Evolutionary conservation across 371 early-diverging fungal genomes (phyloP).

Genomic region (Entomophthora muscae): DNA sequence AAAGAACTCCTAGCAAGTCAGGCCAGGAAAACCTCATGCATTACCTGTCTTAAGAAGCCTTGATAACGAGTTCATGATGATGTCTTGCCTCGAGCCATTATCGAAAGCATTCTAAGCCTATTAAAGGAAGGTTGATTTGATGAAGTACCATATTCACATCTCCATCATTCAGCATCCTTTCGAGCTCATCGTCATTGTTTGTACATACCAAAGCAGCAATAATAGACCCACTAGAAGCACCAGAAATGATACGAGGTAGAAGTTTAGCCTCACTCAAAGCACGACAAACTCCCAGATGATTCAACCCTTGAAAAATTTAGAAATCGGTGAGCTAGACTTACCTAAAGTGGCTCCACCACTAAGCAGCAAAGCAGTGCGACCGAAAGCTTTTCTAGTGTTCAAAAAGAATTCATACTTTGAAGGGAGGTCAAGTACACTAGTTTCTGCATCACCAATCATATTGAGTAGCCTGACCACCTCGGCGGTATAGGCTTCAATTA

Average conservation of each 20-base stretch:
- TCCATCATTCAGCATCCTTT: background rate
- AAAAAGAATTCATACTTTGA: conserved; percentile 66
- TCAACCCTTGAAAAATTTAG: conserved; percentile 22
- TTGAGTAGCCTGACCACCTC: conserved; percentile 57
- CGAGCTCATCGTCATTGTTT: conserved; percentile 59
- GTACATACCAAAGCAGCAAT: conserved; percentile 76
- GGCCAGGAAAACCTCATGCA: background rate
- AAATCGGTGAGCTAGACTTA: conserved; percentile 11
- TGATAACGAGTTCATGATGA: conserved; percentile 21
- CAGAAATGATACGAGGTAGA: conserved; percentile 75
- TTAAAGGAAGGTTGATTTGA: background rate
- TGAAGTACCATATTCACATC: background rate
- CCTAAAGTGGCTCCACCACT: conserved; percentile 84
- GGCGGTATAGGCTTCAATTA: conserved; percentile 66
- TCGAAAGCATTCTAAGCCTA: conserved; percentile 25
- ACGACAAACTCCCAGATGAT: conserved; percentile 69
- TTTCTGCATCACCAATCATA: conserved; percentile 42
- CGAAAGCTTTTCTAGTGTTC: conserved; percentile 65
- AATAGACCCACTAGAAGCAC: conserved; percentile 76
- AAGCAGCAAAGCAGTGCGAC: conserved; percentile 72
- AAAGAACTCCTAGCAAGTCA: conserved; percentile 27
- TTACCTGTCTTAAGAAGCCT: conserved; percentile 50
- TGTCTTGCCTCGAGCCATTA: conserved; percentile 18
- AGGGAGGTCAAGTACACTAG: background rate
- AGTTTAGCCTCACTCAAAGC: conserved; percentile 44